Base-by-base conservation (phyloP, 2,329 filamentous ascomycete genomes). In the Paraphaeosphaeria sporulosa region DNA sequence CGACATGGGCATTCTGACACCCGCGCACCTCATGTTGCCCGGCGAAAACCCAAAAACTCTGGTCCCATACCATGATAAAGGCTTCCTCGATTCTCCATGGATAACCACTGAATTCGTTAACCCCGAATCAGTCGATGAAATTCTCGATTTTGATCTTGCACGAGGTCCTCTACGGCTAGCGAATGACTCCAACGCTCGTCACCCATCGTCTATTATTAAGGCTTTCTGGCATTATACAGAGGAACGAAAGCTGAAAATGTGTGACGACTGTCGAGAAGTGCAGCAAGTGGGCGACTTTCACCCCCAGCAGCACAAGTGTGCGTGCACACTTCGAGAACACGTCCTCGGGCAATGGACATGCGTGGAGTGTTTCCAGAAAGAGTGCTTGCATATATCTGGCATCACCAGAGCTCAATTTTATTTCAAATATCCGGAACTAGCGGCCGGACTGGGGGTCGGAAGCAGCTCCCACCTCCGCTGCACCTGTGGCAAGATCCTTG, bases 1-100 rank as follows among this genome's bases (percentile, higher is more conserved):
- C 0, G 73, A 76, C 46, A 68, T 75, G 55, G 64, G 66, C 4
- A 74, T 77, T 3, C 55, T 75, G 23, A 75, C 72, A 21, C 69
- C 68, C 1, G 64, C 68, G 9, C 72, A 77, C 27, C 52, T 75
- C 4, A 43, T 32, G 13, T 50, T 55, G 12, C 19, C 48, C 23
- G 21, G 17, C 13, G 17, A 32, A 9, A 32, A 32, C 6, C 30
- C 21, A 13, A 43, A 19, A 9, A 40, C 44, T 38, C 40, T 30
- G 12, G 42, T 2, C 54, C 55, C n/a, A 4, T 53, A 23, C 46
- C 74, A 76, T 42, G 74, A 77, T 30, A 66, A 71, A 62, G 74
- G 74, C 3, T 71, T 67, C 23, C 66, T 77, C 19, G 74, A 75
- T 17, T 58, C 69, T 23, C 72, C 74, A 0, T 64, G 75, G 8